Evolutionary conservation across 2,329 filamentous ascomycete genomes (phyloP), one percentile per base, ranked within the genome.

Genomic region (Pseudogymnoascus sp.): DNA sequence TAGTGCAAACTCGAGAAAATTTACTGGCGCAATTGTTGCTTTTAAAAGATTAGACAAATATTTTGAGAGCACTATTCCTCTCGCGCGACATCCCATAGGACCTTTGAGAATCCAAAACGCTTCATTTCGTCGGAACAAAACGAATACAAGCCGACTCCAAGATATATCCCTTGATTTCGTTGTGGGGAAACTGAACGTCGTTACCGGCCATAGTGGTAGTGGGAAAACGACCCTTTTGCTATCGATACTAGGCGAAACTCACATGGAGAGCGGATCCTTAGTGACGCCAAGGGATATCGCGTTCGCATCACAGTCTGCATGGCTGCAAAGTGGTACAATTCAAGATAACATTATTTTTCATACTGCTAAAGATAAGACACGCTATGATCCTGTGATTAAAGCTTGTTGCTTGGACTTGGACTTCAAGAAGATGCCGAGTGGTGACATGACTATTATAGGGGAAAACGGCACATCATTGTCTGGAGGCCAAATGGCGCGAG

Each of bases 351-450:
- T 33, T 33, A 8, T 88, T 0, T 88, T 88, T 71, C 83, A 81
- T 4, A 78, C 81, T 2, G 79, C 81, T 0, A 87, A 92, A 68
- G 88, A 96, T 64, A 85, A 89, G 64, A 76, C 77, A 14, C 79
- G 84, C 68, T 96, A 80, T 78, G 82, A 84, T 62, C 81, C 87
- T 38, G 87, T 92, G n/a, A 70, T 88, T 2, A 83, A 87, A 63
- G 84, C 80, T 3, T 88, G 85, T 69, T 83, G 83, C 3, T 72
- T 89, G 23, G 76, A 82, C 23, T 80, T 82, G 1, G 86, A 89
- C 70, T 79, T 89, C 64, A 78, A 78, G 0, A 81, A 81, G 55
- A 85, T 89, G 71, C 83, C 85, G 66, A 78, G 86, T 64, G 85
- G 85, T 2, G 86, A 89, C 70, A 70, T 86, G 0, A 85, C 83